Percentiles rank a stretch among this genome's conserved stretches.
Conservation (phyloP, 164 flowering plant species). For the Sextonia rubra region DNA sequence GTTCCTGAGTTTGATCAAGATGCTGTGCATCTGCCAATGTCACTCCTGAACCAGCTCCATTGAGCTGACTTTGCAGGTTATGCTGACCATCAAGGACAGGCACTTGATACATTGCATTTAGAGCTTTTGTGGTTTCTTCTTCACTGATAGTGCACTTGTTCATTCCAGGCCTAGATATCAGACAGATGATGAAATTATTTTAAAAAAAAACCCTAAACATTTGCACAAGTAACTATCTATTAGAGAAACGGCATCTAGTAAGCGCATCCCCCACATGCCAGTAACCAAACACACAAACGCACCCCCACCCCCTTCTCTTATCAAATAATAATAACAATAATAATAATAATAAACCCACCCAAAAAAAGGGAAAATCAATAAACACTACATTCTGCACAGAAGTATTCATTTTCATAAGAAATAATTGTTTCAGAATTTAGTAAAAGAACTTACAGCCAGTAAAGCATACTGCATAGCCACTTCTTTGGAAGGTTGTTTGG, state of each 20-base stretch:
- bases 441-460: slow-evolving; percentile 88
- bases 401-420: too few species aligned
- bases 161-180: slow-evolving; percentile 78
- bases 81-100: slow-evolving; percentile 38
- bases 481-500: slow-evolving; percentile 66
- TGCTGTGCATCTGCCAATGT: slow-evolving; percentile 23
- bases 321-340: too few species aligned
- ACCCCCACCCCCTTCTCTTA: too few species aligned
- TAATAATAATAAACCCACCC: too few species aligned
- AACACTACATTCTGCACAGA: too few species aligned
- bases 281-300: too few species aligned
- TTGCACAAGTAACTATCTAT: too few species aligned
- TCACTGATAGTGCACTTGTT: slow-evolving; percentile 67
- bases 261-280: too few species aligned
- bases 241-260: too few species aligned
- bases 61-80: slow-evolving; percentile 27
- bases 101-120: slow-evolving; percentile 40
- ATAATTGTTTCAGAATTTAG: background rate
- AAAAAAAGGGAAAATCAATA: too few species aligned
- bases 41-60: slow-evolving; percentile 19
- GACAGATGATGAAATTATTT: slow-evolving; percentile 8
- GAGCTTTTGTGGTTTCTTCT: slow-evolving; percentile 75
- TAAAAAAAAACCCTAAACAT: background rate
- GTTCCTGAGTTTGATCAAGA: slow-evolving; percentile 24
- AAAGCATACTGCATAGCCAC: slow-evolving; percentile 93